Base-by-base conservation (phyloP, 257 asterid species). In the Ehretia macrophylla region DNA sequence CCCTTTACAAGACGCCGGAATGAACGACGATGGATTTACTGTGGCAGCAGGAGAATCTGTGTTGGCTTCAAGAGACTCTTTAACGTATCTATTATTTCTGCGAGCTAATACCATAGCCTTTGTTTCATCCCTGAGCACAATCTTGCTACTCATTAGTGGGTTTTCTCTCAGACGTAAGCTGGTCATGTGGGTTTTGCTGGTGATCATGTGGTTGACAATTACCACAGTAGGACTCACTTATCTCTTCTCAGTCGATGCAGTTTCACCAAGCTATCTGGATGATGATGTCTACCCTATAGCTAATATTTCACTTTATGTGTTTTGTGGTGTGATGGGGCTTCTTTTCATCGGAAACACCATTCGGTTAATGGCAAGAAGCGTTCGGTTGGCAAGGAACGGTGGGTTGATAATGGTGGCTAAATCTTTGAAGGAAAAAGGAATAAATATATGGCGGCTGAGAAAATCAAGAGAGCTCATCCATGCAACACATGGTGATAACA, bases 101-200 rank as follows among this genome's bases (percentile, higher is more conserved):
- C 65, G 68, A 0, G 22, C 64, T 49, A 80, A 80, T 19, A 71
- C 79, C 0, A 20, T 74, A 10, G 75, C 75, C 18, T 80, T 77
- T 2, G 73, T 77, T 44, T 62, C 81, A 8, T 71, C 83, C 10
- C 76, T 77, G 1, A 76, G 75, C 10, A 71, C 70, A 0, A 80
- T 52, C 27, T 52, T 52, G 37, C 17, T 52, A 14, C 32, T 52
- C 37, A 52, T 52, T 14, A 52, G 57, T 52, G 57, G 57, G 17
- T 11, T 52, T n/a, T 35, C 57, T 20, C 19, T 20, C 17, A 52
- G n/a, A n/a, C 57, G 32, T 10, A 52, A 32, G 38, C 20, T 52
- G 17, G 5, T 21, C 5, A 21, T 52, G 57, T 52, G 57, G 57
- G 5, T 21, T 0, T 52, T 52, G 57, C 19, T 20, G 57, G n/a